Evolutionary conservation across 2,329 filamentous ascomycete genomes (phyloP).

Genomic region (Pseudocercospora fuligena): DNA sequence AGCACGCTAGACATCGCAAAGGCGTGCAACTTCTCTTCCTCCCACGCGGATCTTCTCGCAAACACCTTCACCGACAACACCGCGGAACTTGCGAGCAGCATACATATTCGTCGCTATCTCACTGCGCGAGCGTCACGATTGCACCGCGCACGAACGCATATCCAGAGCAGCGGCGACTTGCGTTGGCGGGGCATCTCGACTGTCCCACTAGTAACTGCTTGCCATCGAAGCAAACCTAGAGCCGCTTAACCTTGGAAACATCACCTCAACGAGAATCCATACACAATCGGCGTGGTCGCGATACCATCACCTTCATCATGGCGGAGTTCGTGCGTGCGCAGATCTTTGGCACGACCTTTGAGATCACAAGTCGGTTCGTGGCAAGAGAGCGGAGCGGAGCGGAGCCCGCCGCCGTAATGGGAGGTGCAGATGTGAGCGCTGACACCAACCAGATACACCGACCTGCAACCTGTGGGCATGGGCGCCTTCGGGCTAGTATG

Average conservation of each 20-base stretch:
- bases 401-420: constrained; percentile 15
- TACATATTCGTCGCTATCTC: background rate
- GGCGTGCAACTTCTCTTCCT: background rate
- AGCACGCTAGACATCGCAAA: background rate
- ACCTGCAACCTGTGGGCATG: constrained; percentile 98
- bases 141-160: background rate
- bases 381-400: constrained; percentile 20
- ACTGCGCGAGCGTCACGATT: background rate
- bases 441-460: constrained; percentile 74
- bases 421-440: constrained; percentile 23
- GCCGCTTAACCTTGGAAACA: constrained; percentile 7
- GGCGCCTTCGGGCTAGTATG: constrained; percentile 98
- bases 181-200: constrained; percentile 1
- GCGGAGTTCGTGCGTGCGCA: constrained; percentile 99
- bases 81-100: background rate
- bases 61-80: background rate
- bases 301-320: constrained; percentile 59
- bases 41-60: background rate
- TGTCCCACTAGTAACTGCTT: constrained; percentile 7
- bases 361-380: constrained; percentile 93
- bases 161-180: background rate
- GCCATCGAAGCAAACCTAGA: constrained; percentile 5
- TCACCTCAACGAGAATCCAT: background rate
- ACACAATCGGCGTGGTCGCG: constrained; percentile 6
- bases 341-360: constrained; percentile 99